Evolutionary conservation across 306 rosid species (phyloP).

Genomic region (Quercus dentata): DNA sequence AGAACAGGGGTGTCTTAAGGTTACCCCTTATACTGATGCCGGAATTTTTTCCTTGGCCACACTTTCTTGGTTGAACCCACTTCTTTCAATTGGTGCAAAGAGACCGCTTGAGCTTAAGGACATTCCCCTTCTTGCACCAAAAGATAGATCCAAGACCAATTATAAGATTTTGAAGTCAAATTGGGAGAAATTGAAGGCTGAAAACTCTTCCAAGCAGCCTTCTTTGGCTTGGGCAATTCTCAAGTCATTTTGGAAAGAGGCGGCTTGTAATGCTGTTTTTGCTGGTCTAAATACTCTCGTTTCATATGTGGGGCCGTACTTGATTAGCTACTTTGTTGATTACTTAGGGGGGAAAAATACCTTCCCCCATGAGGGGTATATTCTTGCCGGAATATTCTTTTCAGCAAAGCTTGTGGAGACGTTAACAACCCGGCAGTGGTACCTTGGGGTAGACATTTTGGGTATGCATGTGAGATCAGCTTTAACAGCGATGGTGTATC

Average conservation of each 20-base stretch:
- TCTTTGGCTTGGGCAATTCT: conserved; percentile 94
- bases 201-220: conserved; percentile 49
- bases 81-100: conserved; percentile 80
- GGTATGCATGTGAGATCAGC: conserved; percentile 99
- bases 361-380: conserved; percentile 83
- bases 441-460: conserved; percentile 94
- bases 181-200: conserved; percentile 94
- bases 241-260: conserved; percentile 92
- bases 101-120: conserved; percentile 97
- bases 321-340: conserved; percentile 97
- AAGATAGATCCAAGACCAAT: conserved; percentile 78
- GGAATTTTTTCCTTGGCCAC: conserved; percentile 79
- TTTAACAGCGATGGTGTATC: conserved; percentile 91
- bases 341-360: conserved; percentile 82
- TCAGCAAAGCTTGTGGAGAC: conserved; percentile 91
- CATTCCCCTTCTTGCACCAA: conserved; percentile 88
- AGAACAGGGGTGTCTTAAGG: conserved; percentile 77
- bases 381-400: conserved; percentile 87
- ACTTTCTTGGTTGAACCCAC: conserved; percentile 81
- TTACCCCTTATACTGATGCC: conserved; percentile 80
- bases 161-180: conserved; percentile 71
- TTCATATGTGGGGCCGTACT: conserved; percentile 90
- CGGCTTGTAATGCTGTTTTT: conserved; percentile 85
- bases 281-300: conserved; percentile 94
- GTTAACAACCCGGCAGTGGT: conserved; percentile 92